Evolutionary conservation across 2,329 filamentous ascomycete species (phyloP).

Genomic region (Myriosclerotinia curreyana): DNA sequence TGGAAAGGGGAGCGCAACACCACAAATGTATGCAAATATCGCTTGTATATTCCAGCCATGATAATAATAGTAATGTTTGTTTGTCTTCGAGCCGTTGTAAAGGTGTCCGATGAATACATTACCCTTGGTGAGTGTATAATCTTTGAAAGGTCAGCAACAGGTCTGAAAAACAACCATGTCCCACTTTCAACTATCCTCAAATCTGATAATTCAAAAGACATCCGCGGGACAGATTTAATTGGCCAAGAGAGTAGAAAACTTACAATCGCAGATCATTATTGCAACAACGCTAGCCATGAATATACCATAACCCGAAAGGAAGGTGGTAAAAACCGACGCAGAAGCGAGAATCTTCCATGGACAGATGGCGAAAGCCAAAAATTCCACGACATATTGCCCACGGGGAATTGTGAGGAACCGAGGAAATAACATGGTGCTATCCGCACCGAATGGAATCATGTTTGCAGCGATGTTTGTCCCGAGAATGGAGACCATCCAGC

Average conservation of each 20-base stretch:
- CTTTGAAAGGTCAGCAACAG: conserved; percentile 35
- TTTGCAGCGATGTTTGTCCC: conserved; percentile 58
- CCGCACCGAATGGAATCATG: conserved; percentile 52
- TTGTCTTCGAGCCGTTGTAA: conserved; percentile 37
- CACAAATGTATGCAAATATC: conserved; percentile 40
- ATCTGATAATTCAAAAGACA: neutral
- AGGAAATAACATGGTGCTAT: conserved; percentile 53
- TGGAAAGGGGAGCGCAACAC: conserved; percentile 40
- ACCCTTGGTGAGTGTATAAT: conserved; percentile 41
- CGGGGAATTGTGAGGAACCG: conserved; percentile 55
- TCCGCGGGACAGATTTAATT: neutral
- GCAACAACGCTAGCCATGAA: conserved; percentile 52
- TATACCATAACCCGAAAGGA: conserved; percentile 62
- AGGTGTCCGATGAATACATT: conserved; percentile 40
- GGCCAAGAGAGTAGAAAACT: conserved; percentile 17
- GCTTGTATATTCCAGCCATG: conserved; percentile 41
- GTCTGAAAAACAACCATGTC: neutral
- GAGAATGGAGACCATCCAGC: conserved; percentile 53
- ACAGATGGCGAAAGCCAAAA: conserved; percentile 54
- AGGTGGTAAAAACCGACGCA: conserved; percentile 56
- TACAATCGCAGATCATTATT: conserved; percentile 34
- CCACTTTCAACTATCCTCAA: neutral
- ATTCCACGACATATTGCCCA: conserved; percentile 52
- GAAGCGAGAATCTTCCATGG: conserved; percentile 64
- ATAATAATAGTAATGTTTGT: conserved; percentile 40